phyloP scores from a whole-genome alignment of 2,329 filamentous ascomycete species.

The Colletotrichum chlorophyti region DNA sequence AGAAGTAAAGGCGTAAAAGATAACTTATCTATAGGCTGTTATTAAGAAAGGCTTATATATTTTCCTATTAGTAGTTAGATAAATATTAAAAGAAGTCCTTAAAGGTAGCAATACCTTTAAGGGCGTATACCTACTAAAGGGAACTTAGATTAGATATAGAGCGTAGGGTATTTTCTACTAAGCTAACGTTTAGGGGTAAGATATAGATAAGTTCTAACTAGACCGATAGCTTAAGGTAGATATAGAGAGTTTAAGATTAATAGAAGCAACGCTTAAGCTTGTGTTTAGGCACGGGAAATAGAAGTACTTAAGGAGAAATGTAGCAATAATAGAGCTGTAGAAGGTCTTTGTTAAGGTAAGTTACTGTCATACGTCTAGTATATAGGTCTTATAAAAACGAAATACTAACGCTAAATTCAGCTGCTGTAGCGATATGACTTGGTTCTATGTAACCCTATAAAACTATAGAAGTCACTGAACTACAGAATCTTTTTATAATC shows the following conservation, averaged over 20 bases:
- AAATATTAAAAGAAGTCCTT: slow-evolving; percentile 45
- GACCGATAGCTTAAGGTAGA: slow-evolving; percentile 25
- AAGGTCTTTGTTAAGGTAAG: slow-evolving; percentile 39
- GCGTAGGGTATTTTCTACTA: slow-evolving; percentile 40
- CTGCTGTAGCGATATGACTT: slow-evolving; percentile 38
- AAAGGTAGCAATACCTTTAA: slow-evolving; percentile 41
- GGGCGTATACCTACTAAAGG: slow-evolving; percentile 38
- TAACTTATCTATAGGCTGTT: slow-evolving; percentile 54
- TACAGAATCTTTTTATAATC: not conserved
- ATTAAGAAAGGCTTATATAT: slow-evolving; percentile 55
- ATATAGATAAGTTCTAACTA: slow-evolving; percentile 4
- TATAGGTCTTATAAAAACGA: not conserved
- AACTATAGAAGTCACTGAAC: slow-evolving; percentile 33
- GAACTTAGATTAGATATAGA: slow-evolving; percentile 39
- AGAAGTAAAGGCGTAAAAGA: slow-evolving; percentile 39
- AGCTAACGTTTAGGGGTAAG: not conserved
- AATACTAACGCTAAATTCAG: slow-evolving; percentile 21
- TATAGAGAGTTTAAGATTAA: slow-evolving; percentile 37
- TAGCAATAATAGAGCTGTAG: slow-evolving; percentile 45
- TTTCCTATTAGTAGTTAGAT: slow-evolving; percentile 40
- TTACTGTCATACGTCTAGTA: not conserved
- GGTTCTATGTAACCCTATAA: slow-evolving; percentile 35
- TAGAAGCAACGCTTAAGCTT: slow-evolving; percentile 44
- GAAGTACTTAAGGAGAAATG: slow-evolving; percentile 43
- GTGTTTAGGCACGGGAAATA: slow-evolving; percentile 46